phyloP scores from a whole-genome alignment of 2,329 filamentous ascomycete genomes.

The Xylariaceae sp. region DNA sequence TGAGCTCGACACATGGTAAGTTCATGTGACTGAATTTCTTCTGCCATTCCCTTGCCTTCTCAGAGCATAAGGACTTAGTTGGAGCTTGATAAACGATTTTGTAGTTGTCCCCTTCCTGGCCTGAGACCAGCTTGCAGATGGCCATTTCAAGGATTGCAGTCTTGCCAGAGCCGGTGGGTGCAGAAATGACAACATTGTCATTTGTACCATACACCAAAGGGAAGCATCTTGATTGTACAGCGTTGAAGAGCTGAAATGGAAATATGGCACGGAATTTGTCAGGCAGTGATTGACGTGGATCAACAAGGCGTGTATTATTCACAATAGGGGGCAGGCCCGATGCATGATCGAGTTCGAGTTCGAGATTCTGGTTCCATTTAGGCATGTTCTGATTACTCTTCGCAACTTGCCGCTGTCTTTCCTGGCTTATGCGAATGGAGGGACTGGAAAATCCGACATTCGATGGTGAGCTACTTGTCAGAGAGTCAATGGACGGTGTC shows the following conservation, averaged over 20 bases:
- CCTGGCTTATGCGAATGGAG: conserved; percentile 24
- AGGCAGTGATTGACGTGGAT: conserved; percentile 51
- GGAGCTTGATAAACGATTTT: conserved; percentile 84
- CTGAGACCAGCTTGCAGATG: conserved; percentile 64
- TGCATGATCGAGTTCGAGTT: conserved; percentile 27
- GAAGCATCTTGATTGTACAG: conserved; percentile 77
- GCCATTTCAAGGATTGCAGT: conserved; percentile 77
- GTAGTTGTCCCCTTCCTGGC: conserved; percentile 53
- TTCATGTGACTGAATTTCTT: conserved; percentile 64
- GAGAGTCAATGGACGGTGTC: conserved; percentile 16
- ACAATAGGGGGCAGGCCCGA: conserved; percentile 33
- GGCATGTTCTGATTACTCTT: conserved; percentile 14
- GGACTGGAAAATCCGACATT: conserved; percentile 28
- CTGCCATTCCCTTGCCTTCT: conserved; percentile 72
- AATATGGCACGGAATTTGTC: conserved; percentile 67
- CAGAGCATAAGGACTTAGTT: conserved; percentile 75
- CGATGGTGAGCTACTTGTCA: conserved; percentile 26
- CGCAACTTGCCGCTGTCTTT: conserved; percentile 15
- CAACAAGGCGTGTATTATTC: conserved; percentile 38
- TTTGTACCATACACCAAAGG: conserved; percentile 57
- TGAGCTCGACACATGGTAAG: conserved; percentile 69
- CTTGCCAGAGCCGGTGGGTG: conserved; percentile 82
- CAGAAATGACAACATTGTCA: conserved; percentile 73
- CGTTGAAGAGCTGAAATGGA: conserved; percentile 71
- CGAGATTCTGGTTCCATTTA: conserved; percentile 21